Percentiles rank a stretch among this genome's conserved stretches.
These are phyloP conservation scores for Shiraia bambusicola DNA, from an alignment of 2,329 filamentous ascomycete species.

Conservation along the genomic window DNA sequence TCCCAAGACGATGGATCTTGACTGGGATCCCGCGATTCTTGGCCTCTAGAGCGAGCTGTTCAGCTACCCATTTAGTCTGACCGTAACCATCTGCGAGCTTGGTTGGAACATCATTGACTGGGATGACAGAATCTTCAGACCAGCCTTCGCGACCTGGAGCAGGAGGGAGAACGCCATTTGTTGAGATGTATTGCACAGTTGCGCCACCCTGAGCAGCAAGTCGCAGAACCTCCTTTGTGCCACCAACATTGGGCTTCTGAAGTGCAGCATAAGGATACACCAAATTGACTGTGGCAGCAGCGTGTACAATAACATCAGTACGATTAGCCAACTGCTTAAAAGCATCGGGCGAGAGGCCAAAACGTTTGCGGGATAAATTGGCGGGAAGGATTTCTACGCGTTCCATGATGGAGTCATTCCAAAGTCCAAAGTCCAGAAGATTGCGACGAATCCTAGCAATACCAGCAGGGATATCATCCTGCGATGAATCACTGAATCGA, in stretches of 20 bases:
- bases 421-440: conserved; percentile 74
- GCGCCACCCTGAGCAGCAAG: conserved; percentile 67
- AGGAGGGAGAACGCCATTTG: conserved; percentile 75
- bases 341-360: conserved; percentile 66
- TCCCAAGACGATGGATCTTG: conserved; percentile 71
- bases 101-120: conserved; percentile 66
- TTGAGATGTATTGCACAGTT: conserved; percentile 76
- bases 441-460: conserved; percentile 74
- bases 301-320: conserved; percentile 74
- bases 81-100: conserved; percentile 74
- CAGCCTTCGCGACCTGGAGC: conserved; percentile 63
- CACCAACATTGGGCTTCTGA: conserved; percentile 72
- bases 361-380: conserved; percentile 67
- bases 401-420: conserved; percentile 75
- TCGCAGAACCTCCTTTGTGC: conserved; percentile 73
- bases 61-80: conserved; percentile 80
- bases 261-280: conserved; percentile 80
- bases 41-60: conserved; percentile 71
- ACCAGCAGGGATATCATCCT: conserved; percentile 65
- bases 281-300: conserved; percentile 70
- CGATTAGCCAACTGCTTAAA: conserved; percentile 67
- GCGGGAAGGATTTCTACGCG: conserved; percentile 74
- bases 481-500: conserved; percentile 67
- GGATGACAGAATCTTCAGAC: conserved; percentile 68
- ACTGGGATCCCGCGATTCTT: conserved; percentile 68